These are phyloP conservation scores for Aspergillus sp. DNA, from an alignment of 2,329 filamentous ascomycete genomes.

Conservation along the genomic window DNA sequence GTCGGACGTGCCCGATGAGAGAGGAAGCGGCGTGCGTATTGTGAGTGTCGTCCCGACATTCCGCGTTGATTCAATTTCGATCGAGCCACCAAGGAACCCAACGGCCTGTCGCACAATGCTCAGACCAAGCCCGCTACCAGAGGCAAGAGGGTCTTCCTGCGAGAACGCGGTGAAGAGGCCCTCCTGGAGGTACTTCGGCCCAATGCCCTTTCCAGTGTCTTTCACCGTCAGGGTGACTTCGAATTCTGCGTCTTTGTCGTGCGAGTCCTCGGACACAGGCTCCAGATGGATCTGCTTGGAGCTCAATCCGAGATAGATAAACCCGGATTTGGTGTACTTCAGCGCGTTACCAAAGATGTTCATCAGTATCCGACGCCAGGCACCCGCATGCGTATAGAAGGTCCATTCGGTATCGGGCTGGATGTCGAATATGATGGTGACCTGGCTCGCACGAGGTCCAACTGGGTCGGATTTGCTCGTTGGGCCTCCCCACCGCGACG, in stretches of 20 bases:
- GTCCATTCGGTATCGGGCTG: too few species aligned
- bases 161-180: slow-evolving; percentile 60
- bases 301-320: slow-evolving; percentile 23
- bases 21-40: too few species aligned
- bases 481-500: too few species aligned
- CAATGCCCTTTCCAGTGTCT: slow-evolving; percentile 65
- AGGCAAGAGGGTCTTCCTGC: slow-evolving; percentile 58
- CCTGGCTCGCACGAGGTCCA: too few species aligned
- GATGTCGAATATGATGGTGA: too few species aligned
- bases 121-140: slow-evolving; percentile 63
- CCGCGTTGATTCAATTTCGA: too few species aligned
- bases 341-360: slow-evolving; percentile 33
- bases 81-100: slow-evolving; percentile 52
- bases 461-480: too few species aligned
- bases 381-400: slow-evolving; percentile 9
- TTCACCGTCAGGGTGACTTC: slow-evolving; percentile 45
- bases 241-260: neutral
- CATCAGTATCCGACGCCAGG: slow-evolving; percentile 31
- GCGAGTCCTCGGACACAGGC: neutral
- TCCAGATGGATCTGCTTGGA: slow-evolving; percentile 11
- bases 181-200: slow-evolving; percentile 57
- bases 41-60: too few species aligned
- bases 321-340: slow-evolving; percentile 29
- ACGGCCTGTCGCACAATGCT: slow-evolving; percentile 60
- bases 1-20: too few species aligned